These are phyloP conservation scores for Capsella bursapastoris DNA, from an alignment of 345 rosid genomes.

Conservation along the genomic window DNA sequence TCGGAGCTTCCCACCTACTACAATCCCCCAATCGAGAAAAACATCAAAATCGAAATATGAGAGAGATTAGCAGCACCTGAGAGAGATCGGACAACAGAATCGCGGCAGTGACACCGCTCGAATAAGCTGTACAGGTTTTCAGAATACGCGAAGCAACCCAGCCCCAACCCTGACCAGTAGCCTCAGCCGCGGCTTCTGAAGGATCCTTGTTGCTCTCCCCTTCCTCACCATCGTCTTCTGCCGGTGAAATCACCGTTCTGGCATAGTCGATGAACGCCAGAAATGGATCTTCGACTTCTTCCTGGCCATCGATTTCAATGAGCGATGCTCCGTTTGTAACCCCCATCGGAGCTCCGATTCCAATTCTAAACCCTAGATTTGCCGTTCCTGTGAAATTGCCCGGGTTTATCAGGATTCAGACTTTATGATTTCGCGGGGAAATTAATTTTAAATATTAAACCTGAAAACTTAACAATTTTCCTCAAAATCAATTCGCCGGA, in stretches of 20 bases:
- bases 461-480: background rate
- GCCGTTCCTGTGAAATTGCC: constrained; percentile 16
- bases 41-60: constrained; percentile 1
- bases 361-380: constrained; percentile 39
- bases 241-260: constrained; percentile 58
- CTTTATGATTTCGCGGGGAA: constrained; percentile 39
- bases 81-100: constrained; percentile 83
- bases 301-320: constrained; percentile 50
- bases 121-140: constrained; percentile 77
- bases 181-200: constrained; percentile 34
- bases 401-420: constrained; percentile 24
- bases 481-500: background rate
- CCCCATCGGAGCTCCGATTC: constrained; percentile 30
- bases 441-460: background rate
- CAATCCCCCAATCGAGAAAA: background rate
- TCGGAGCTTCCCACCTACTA: constrained; percentile 1
- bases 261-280: constrained; percentile 80
- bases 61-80: constrained; percentile 56
- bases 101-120: constrained; percentile 92
- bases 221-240: constrained; percentile 42
- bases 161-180: constrained; percentile 72
- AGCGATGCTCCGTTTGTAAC: constrained; percentile 30
- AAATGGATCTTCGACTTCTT: constrained; percentile 57
- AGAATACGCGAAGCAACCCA: constrained; percentile 81
- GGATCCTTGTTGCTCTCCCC: constrained; percentile 9